These are phyloP conservation scores for Starmera pachycereana DNA, from an alignment of 805 yeast species.

Conservation along the genomic window DNA sequence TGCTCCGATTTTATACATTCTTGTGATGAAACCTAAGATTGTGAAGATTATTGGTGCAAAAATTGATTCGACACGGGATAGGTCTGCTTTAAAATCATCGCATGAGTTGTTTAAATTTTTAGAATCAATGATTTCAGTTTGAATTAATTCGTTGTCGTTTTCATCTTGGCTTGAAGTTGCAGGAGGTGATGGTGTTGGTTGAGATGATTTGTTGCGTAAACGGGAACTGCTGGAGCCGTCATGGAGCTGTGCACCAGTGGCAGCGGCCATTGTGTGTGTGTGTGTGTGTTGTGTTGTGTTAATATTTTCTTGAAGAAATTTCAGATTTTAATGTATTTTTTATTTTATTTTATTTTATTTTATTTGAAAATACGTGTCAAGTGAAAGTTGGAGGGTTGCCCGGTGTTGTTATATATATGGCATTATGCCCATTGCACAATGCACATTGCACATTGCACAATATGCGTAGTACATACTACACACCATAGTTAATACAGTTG, in stretches of 20 bases:
- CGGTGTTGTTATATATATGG: background rate
- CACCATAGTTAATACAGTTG: no score
- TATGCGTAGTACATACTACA: no score
- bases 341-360: no score
- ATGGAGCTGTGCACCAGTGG: conserved; percentile 6
- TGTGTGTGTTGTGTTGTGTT: no score
- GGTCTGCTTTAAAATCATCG: conserved; percentile 12
- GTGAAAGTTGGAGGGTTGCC: background rate
- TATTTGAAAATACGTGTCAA: no score
- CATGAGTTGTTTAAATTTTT: conserved; percentile 6
- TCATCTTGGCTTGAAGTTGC: background rate
- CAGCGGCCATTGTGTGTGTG: background rate
- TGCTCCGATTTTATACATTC: conserved; percentile 66
- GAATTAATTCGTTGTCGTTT: background rate
- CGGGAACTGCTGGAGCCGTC: conserved; percentile 10
- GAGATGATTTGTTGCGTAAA: conserved; percentile 11
- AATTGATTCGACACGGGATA: conserved; percentile 17
- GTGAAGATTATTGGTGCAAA: conserved; percentile 62
- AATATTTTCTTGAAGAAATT: no score
- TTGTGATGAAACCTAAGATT: conserved; percentile 52
- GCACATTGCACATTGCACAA: no score
- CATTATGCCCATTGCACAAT: no score
- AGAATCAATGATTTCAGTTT: background rate
- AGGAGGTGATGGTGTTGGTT: background rate
- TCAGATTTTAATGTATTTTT: no score